These are phyloP conservation scores for Plasmodium gaboni DNA, from an alignment of 169 alveolate genomes.

Conservation along the genomic window DNA sequence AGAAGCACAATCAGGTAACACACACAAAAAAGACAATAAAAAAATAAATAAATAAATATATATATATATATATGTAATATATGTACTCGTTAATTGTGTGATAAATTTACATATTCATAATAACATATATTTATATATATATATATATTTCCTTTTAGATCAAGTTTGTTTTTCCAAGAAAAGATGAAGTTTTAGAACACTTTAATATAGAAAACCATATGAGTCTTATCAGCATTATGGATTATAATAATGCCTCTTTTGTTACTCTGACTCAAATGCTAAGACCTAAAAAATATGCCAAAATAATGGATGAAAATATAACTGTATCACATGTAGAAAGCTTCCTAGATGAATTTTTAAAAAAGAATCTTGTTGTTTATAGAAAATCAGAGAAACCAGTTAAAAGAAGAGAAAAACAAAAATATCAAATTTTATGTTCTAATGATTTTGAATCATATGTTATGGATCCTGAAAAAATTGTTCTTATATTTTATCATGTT, in stretches of 20 bases:
- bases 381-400: conserved; percentile 35
- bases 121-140: not conserved
- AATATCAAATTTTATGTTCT: conserved; percentile 46
- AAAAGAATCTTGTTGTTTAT: conserved; percentile 26
- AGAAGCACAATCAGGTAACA: conserved; percentile 32
- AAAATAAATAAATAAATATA: not conserved
- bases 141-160: conserved; percentile 4
- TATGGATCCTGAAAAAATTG: conserved; percentile 44
- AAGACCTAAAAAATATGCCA: conserved; percentile 50
- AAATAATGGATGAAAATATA: conserved; percentile 15
- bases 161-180: conserved; percentile 61
- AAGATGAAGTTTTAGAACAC: conserved; percentile 35
- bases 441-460: conserved; percentile 65
- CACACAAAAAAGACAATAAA: not conserved
- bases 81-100: not conserved
- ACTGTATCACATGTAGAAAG: conserved; percentile 7
- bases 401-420: conserved; percentile 28
- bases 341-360: conserved; percentile 12
- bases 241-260: conserved; percentile 37
- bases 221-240: conserved; percentile 24
- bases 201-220: not conserved
- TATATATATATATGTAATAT: not conserved
- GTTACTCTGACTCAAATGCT: conserved; percentile 12
- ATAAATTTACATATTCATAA: not conserved
- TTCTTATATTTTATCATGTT: conserved; percentile 63